Evolutionary conservation across 2,329 filamentous ascomycete genomes (phyloP), one percentile per base, ranked within the genome.

Genomic region (Colletotrichum lupini): DNA sequence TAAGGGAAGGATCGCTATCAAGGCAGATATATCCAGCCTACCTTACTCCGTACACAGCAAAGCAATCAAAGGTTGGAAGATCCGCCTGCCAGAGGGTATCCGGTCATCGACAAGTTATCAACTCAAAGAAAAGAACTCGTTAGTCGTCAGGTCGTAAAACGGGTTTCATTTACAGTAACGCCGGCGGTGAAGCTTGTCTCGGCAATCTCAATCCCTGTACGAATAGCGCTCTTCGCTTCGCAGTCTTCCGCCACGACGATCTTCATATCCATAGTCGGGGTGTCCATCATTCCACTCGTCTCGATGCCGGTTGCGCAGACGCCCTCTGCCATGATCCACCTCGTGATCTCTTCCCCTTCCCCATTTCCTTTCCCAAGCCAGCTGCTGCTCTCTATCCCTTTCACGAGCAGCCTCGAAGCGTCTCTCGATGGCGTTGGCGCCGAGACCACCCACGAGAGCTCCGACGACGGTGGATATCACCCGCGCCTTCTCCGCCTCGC

Each of bases 401-500:
- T 81, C 80, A 14, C 80, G 79, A 7, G 81, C 80, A 63, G 79
- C 78, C 76, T 87, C 85, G 12, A 87, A 78, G 58, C 81, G 81
- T 74, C 83, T 85, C 75, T 86, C 84, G 46, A 88, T 77, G 16
- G 85, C 86, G 66, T 88, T 90, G 14, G 88, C 88, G 5, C 87
- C 87, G 11, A 90, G 81, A 4, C 88, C 88, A 3, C 87, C 88
- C 0, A 88, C 87, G 4, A 88, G 86, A 1, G 87, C 88, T 2
- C 88, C 88, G 4, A 90, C 82, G 11, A 90, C 80, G 11, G 88
- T 89, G 4, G 86, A 85, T 19, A 89, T 78, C 64, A 86, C 79
- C 66, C 80, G 80, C 63, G 80, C 80, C 62, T 81, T 80, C 42
- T 80, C 77, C 35, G 78, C 76, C 24, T 80, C 77, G 5, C 76